These are phyloP conservation scores for Blastobotrys mokoenaii DNA, from an alignment of 805 yeast species.

Conservation along the genomic window DNA sequence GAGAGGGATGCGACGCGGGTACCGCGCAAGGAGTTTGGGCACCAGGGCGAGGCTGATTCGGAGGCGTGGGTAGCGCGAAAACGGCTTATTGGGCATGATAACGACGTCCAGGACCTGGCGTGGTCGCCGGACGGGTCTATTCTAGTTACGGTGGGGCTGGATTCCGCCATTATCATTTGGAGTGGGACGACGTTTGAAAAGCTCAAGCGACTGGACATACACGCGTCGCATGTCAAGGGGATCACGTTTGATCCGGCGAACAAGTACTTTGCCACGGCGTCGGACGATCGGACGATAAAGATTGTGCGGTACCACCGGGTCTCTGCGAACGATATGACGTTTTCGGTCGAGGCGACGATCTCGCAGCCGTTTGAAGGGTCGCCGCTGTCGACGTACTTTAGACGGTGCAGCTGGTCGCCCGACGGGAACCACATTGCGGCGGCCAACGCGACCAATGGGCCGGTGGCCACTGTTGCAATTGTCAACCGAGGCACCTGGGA, in stretches of 20 bases:
- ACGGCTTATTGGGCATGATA: constrained; percentile 91
- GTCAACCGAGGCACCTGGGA: constrained; percentile 61
- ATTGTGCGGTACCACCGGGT: constrained; percentile 77
- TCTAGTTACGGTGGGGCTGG: constrained; percentile 89
- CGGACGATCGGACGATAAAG: constrained; percentile 89
- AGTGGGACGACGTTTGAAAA: constrained; percentile 86
- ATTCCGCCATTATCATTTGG: constrained; percentile 89
- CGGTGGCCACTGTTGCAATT: constrained; percentile 51
- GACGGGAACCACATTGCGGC: constrained; percentile 65
- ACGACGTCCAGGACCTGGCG: constrained; percentile 94
- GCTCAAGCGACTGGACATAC: constrained; percentile 81
- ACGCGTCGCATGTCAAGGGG: constrained; percentile 93
- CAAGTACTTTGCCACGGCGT: constrained; percentile 92
- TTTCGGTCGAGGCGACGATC: constrained; percentile 77
- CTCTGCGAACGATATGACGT: constrained; percentile 59
- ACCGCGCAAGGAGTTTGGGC: constrained; percentile 60
- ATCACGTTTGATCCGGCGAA: constrained; percentile 97
- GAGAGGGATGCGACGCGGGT: constrained; percentile 67
- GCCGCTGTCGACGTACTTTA: constrained; percentile 84
- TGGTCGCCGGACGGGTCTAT: constrained; percentile 96
- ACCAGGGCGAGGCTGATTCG: constrained; percentile 49
- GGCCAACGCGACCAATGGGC: constrained; percentile 63
- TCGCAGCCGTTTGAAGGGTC: constrained; percentile 80
- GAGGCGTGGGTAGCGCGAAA: constrained; percentile 95
- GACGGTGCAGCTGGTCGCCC: constrained; percentile 66